Base-by-base conservation (phyloP, 768 basidiomycete genomes). In the Termitomyces sp. region DNA sequence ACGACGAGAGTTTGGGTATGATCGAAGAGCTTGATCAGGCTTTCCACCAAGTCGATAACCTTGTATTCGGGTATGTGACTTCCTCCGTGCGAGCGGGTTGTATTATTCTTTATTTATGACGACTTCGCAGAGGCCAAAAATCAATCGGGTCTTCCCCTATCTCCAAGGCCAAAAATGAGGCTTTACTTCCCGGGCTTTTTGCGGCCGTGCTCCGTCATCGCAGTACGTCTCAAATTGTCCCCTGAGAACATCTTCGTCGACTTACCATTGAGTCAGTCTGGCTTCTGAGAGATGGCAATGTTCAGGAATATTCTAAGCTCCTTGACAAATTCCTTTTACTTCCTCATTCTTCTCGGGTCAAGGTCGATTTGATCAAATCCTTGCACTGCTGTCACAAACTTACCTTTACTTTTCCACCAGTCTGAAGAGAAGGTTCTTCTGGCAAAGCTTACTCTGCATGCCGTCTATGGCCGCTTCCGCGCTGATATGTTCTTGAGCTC, bases 401-500 rank as follows among this genome's bases (percentile, higher is more conserved):
- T 34, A 51, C 35, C 19, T 50, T 21, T 17, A 32, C 32, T 1
- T 48, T 38, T 46, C 14, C 34, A 19, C 8, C 54, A 94, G 89
- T 85, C 85, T 10, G 87, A 91, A 64, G 85, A 91, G 64, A 81
- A 82, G 60, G 77, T 80, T 3, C 71, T 97, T 0, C 77, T 90
- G 64, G 94, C 87, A 0, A 85, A 82, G 59, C 71, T 96, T n/a
- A 85, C 84, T 0, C 70, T 98, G 28, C 83, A 90, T 51, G 81
- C 85, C 26, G 88, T 88, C 1, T 85, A 94, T 60, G 78, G 79
- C 37, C 84, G 83, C 7, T 92, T 96, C 74, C 82, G 82, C 32
- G 78, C 83, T 0, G 94, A 98, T 65, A 89, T 97, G 74, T 90
- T 94, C 66, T 74, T 97, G 55, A 93, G 87, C 64, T 94, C 94